A percentile compares a stretch with the other conserved stretches of the same genome.
These are phyloP conservation scores for Grosmannia penicillata DNA, from an alignment of 2,329 filamentous ascomycete species.

Conservation along the genomic window DNA sequence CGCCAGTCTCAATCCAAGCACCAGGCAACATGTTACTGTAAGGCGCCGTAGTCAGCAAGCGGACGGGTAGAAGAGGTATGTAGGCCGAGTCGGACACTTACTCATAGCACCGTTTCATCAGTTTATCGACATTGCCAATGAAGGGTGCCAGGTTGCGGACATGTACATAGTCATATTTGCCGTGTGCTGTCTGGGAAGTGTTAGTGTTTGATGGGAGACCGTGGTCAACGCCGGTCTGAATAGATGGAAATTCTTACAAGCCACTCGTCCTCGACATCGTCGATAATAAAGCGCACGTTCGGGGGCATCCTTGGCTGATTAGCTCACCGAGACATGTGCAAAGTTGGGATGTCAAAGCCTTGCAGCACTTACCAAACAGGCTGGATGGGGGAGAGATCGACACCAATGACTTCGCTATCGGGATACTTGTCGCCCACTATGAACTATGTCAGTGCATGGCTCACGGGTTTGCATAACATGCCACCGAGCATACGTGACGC, in stretches of 20 bases:
- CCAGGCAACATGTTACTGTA: constrained; percentile 26
- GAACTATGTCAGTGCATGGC: background rate
- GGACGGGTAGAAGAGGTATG: background rate
- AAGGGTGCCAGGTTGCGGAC: constrained; percentile 28
- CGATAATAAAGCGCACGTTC: constrained; percentile 7
- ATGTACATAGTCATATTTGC: constrained; percentile 40
- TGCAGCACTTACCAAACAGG: constrained; percentile 25
- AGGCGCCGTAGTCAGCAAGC: background rate
- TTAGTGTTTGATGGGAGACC: background rate
- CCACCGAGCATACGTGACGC: too few species aligned
- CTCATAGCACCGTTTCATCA: constrained; percentile 8
- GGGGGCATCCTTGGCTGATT: constrained; percentile 26
- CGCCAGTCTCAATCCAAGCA: constrained; percentile 35
- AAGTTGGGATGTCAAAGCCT: constrained; percentile 17
- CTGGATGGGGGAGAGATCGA: constrained; percentile 28
- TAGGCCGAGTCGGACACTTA: background rate
- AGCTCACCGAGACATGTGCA: too few species aligned
- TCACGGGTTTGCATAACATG: too few species aligned
- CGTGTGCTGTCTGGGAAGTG: constrained; percentile 11
- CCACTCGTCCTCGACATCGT: constrained; percentile 32
- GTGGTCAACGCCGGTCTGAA: background rate
- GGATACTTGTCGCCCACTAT: constrained; percentile 5
- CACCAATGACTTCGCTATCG: constrained; percentile 5
- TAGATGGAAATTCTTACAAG: constrained; percentile 24
- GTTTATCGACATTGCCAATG: constrained; percentile 17